Percentiles rank a stretch among this genome's conserved stretches.
Evolutionary conservation across 768 basidiomycete genomes (phyloP).

Genomic region (Termitomyces sp.): DNA sequence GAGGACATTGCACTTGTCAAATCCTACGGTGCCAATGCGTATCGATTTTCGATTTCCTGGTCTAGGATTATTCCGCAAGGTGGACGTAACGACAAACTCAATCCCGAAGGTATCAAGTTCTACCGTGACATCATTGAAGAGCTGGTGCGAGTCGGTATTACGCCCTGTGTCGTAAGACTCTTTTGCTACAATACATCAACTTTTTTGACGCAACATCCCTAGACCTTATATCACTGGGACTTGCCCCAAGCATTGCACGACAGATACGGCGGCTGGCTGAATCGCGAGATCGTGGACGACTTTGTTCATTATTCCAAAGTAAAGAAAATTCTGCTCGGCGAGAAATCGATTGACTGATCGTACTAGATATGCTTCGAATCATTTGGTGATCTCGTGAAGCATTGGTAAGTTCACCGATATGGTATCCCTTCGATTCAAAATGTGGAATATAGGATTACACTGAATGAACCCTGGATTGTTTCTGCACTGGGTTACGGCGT

Average conservation of each 20-base stretch:
- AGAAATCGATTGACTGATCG: neutral
- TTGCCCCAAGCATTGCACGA: constrained; percentile 68
- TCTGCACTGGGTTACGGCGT: constrained; percentile 59
- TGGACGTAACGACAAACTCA: constrained; percentile 57
- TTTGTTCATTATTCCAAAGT: constrained; percentile 56
- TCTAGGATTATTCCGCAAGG: constrained; percentile 63
- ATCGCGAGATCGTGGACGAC: constrained; percentile 57
- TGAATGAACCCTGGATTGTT: constrained; percentile 72
- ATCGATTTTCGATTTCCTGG: constrained; percentile 75
- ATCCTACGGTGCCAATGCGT: constrained; percentile 60
- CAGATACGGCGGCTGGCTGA: constrained; percentile 73
- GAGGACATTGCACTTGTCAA: constrained; percentile 60
- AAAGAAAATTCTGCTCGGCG: neutral
- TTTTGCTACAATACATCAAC: neutral
- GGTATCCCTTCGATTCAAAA: neutral
- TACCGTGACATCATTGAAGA: constrained; percentile 66
- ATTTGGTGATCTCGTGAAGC: constrained; percentile 69
- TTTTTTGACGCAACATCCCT: neutral
- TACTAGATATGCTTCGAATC: constrained; percentile 56
- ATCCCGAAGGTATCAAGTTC: constrained; percentile 57
- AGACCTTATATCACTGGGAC: constrained; percentile 79
- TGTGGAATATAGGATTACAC: constrained; percentile 43
- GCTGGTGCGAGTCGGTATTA: constrained; percentile 52
- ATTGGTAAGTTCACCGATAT: constrained; percentile 40
- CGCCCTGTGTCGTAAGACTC: constrained; percentile 51